Percentiles rank a stretch among this genome's conserved stretches.
Evolutionary conservation across 441 rosid genomes (phyloP).

Genomic region (Gossypium aridum): DNA sequence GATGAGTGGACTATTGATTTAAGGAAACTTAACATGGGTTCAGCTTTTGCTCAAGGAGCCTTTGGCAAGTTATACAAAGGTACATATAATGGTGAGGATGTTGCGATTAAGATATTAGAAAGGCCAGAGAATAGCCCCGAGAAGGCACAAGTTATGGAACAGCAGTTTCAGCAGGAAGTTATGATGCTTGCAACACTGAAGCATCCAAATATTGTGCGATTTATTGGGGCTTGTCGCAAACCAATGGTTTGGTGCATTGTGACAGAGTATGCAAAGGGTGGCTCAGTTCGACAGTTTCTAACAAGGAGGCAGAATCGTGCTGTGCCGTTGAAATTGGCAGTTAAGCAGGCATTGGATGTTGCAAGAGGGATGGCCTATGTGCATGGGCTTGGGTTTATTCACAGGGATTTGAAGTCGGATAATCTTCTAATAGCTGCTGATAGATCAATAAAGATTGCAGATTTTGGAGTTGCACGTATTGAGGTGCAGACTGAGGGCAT

Average conservation of each 20-base stretch:
- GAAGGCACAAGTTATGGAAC: constrained; percentile 78
- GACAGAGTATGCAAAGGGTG: constrained; percentile 95
- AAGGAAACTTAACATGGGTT: constrained; percentile 86
- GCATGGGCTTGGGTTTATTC: constrained; percentile 78
- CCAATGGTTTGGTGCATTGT: constrained; percentile 97
- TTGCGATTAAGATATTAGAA: constrained; percentile 86
- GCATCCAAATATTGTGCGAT: constrained; percentile 89
- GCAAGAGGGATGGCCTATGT: constrained; percentile 97
- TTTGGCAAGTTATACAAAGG: constrained; percentile 93
- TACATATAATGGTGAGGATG: constrained; percentile 86
- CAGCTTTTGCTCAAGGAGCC: constrained; percentile 95
- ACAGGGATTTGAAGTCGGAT: constrained; percentile 89
- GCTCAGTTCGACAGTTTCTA: constrained; percentile 82
- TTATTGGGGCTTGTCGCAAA: constrained; percentile 84
- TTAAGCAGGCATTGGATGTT: constrained; percentile 91
- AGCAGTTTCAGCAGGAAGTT: constrained; percentile 96
- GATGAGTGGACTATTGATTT: constrained; percentile 94
- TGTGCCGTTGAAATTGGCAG: constrained; percentile 82
- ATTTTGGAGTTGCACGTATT: constrained; percentile 94
- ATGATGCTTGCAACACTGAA: constrained; percentile 85
- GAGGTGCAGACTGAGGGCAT: constrained; percentile 98
- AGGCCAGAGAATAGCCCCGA: constrained; percentile 69
- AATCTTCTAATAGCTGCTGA: constrained; percentile 84
- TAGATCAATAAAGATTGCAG: constrained; percentile 89
- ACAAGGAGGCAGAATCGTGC: constrained; percentile 76